Conservation (phyloP, 352 stramenopile genomes). For the Phytophthora boehmeriae region DNA sequence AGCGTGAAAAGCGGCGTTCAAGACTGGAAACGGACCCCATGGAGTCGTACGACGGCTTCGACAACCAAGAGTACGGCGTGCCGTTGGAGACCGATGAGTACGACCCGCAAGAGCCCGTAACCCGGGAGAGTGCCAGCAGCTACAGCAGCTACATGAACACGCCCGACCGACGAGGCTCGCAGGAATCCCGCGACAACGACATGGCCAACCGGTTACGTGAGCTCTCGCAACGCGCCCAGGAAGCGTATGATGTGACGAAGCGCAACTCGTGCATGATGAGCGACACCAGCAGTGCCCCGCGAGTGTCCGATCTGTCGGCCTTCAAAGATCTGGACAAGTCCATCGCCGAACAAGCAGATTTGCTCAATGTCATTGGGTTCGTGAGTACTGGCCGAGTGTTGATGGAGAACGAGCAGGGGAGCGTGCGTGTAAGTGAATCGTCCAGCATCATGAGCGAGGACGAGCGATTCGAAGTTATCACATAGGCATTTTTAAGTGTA, state of each 20-base stretch:
- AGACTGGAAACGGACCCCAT: slow-evolving; percentile 70
- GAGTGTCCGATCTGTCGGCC: slow-evolving; percentile 61
- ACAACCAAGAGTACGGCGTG: slow-evolving; percentile 47
- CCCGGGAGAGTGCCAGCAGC: slow-evolving; percentile 30
- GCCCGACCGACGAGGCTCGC: slow-evolving; percentile 40
- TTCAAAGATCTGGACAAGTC: slow-evolving; percentile 77
- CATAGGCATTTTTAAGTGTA: slow-evolving; percentile 21
- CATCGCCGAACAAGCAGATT: slow-evolving; percentile 73
- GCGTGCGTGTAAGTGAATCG: slow-evolving; percentile 71
- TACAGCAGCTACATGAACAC: slow-evolving; percentile 33
- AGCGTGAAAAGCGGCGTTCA: slow-evolving; percentile 43
- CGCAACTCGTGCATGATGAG: slow-evolving; percentile 83
- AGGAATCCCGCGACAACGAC: slow-evolving; percentile 52
- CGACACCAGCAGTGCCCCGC: slow-evolving; percentile 69
- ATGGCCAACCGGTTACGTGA: slow-evolving; percentile 63
- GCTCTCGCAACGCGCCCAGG: slow-evolving; percentile 67
- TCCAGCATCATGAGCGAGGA: slow-evolving; percentile 50
- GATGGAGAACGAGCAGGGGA: slow-evolving; percentile 70
- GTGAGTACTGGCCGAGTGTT: slow-evolving; percentile 78
- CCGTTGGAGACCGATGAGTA: slow-evolving; percentile 46
- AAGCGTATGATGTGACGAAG: slow-evolving; percentile 66
- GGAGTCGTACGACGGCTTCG: slow-evolving; percentile 69
- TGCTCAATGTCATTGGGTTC: slow-evolving; percentile 78
- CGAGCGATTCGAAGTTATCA: slow-evolving; percentile 71
- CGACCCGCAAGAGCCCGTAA: slow-evolving; percentile 18